Evolutionary conservation across 2,329 filamentous ascomycete species (phyloP).

Genomic region (Ramichloridium luteum): DNA sequence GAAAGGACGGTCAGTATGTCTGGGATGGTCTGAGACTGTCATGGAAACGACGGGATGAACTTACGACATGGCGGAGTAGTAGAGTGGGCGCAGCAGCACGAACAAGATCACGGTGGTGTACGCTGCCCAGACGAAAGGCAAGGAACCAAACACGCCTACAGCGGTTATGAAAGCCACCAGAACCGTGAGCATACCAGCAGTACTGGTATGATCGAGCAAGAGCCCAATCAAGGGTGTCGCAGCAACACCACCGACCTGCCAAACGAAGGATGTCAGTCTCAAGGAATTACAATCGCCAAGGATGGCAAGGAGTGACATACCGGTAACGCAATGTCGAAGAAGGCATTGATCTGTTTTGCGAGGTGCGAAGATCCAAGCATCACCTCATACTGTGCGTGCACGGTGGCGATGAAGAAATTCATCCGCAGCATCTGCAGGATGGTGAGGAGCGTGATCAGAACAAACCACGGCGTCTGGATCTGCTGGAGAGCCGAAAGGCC

Average conservation of each 20-base stretch:
- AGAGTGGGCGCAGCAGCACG: constrained; percentile 73
- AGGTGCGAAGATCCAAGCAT: constrained; percentile 52
- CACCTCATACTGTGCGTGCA: constrained; percentile 66
- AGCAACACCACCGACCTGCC: constrained; percentile 55
- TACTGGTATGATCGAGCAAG: constrained; percentile 65
- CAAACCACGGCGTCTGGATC: constrained; percentile 69
- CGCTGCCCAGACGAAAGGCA: constrained; percentile 58
- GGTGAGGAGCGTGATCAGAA: constrained; percentile 71
- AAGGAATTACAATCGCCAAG: neutral
- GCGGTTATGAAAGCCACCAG: constrained; percentile 60
- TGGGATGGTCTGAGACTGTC: too few species aligned
- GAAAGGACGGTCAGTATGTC: neutral
- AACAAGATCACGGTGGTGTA: constrained; percentile 69
- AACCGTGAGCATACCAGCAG: constrained; percentile 53
- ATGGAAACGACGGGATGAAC: constrained; percentile 1
- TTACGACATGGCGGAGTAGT: constrained; percentile 69
- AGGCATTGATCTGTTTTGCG: constrained; percentile 61
- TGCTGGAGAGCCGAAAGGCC: constrained; percentile 57
- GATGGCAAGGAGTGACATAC: constrained; percentile 10
- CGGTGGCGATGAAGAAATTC: constrained; percentile 86
- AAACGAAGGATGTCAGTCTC: constrained; percentile 2
- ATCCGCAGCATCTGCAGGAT: constrained; percentile 40
- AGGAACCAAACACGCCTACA: constrained; percentile 66
- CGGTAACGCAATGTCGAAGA: constrained; percentile 74
- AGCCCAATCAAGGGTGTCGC: constrained; percentile 79